Evolutionary conservation across 805 yeast genomes (phyloP).

Genomic region (Alloascoidea africana): DNA sequence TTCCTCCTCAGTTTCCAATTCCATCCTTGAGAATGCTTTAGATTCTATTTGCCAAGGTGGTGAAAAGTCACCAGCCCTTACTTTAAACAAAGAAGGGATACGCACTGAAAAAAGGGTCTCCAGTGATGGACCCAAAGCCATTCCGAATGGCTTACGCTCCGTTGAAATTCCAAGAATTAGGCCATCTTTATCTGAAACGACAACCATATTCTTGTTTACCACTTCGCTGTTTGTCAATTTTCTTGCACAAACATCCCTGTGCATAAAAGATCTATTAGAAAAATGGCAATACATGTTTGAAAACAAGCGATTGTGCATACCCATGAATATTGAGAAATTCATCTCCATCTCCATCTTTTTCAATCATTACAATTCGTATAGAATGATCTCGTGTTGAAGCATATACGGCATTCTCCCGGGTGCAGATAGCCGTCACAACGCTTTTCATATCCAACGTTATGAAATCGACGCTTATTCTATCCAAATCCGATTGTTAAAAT

Average conservation of each 20-base stretch:
- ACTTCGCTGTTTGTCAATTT: background rate
- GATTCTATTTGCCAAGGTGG: background rate
- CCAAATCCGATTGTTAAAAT: background rate
- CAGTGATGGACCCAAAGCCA: no score
- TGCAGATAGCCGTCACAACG: background rate
- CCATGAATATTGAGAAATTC: background rate
- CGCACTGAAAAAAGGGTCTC: constrained; percentile 1
- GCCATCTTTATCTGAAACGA: background rate
- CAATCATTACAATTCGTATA: background rate
- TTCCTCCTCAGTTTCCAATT: background rate
- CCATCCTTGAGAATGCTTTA: no score
- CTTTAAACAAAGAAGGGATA: background rate
- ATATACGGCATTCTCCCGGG: background rate
- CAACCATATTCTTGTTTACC: background rate
- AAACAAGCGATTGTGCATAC: background rate
- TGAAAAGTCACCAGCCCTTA: background rate
- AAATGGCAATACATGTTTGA: background rate
- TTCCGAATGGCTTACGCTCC: background rate
- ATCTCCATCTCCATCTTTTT: background rate
- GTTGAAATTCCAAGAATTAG: background rate
- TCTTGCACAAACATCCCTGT: background rate
- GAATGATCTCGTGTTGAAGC: background rate
- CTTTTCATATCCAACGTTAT: background rate
- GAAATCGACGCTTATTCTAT: background rate
- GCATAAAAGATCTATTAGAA: background rate